Evolutionary conservation across 2,329 filamentous ascomycete species (phyloP), one percentile per base, ranked within the genome.

Genomic region (Zasmidium cellare): DNA sequence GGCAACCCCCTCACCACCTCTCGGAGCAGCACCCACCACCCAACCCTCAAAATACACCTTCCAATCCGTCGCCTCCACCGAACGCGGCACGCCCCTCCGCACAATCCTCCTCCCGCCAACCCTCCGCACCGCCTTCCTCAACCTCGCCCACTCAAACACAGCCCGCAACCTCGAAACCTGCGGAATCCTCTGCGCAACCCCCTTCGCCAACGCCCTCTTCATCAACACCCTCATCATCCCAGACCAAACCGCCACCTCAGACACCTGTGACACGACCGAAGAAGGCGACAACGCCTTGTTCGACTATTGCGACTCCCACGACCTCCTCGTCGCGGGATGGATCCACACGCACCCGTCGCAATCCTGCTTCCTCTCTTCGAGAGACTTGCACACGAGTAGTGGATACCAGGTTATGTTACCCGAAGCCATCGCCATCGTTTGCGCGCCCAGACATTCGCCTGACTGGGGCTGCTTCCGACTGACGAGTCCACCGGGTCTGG

Each of bases 341-440:
- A 99, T 99, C 60, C 94, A 99, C 72, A 99, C 94, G 0, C 94
- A 99, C 73, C 94, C 94, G 0, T 91, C 89, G 0, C 94, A 99
- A 76, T 96, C 91, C 0, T 99, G 94, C 75, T 99, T 99, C 73
- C 96, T 99, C 90, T 96, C 91, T 72, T 94, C 89, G 50, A 82
- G 93, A 51, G 94, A 99, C 71, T 72, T 97, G 65, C 94, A 99
- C 71, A 99, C 96, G 0, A 93, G 96, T 71, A 87, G 88, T 2
- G 92, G 92, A 11, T 97, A 97, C 72, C 94, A 99, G 75, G 87
- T 94, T 59, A 97, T 97, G 91, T 84, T 97, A 76, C 88, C 92
- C 0, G 94, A 99, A 79, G 96, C 91, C 67, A 92, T 99, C 62
- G 94, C 94, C 3, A 96, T 99, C 68, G 94, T 99, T 41, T 99